These are phyloP conservation scores for Penicillium alfredii DNA, from an alignment of 495 filamentous ascomycete genomes.

Conservation along the genomic window DNA sequence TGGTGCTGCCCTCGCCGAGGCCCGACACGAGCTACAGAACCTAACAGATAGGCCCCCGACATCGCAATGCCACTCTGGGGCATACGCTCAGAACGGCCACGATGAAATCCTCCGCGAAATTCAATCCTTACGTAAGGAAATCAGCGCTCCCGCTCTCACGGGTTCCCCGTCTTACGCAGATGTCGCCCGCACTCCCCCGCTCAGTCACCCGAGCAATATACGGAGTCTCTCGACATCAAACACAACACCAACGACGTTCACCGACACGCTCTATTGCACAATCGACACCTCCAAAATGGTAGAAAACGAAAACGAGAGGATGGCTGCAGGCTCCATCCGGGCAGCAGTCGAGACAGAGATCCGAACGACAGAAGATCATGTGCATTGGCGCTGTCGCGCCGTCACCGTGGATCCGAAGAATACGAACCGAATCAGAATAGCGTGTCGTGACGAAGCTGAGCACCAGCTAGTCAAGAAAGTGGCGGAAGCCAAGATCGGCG, in stretches of 20 bases:
- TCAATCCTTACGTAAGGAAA: conserved; percentile 12
- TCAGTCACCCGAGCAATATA: conserved; percentile 17
- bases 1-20: conserved; percentile 9
- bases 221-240: conserved; percentile 8
- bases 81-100: conserved; percentile 7
- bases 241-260: conserved; percentile 16
- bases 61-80: conserved; percentile 9
- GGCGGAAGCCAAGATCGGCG: conserved; percentile 15
- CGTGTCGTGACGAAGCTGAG: conserved; percentile 21
- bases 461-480: conserved; percentile 24
- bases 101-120: conserved; percentile 18
- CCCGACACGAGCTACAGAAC: conserved; percentile 13
- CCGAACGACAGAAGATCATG: conserved; percentile 16
- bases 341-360: conserved; percentile 24
- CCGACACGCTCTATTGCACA: conserved; percentile 19
- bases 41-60: conserved; percentile 8
- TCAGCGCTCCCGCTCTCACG: conserved; percentile 8
- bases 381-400: conserved; percentile 24
- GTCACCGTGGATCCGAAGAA: conserved; percentile 21
- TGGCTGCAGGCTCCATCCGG: conserved; percentile 19
- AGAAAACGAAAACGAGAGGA: conserved; percentile 17
- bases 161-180: conserved; percentile 17
- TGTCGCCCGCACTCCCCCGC: conserved; percentile 15
- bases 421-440: conserved; percentile 20
- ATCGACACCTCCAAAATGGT: conserved; percentile 22